Evolutionary conservation across 352 stramenopile species (phyloP).

Genomic region (Globisporangium spiculum): DNA sequence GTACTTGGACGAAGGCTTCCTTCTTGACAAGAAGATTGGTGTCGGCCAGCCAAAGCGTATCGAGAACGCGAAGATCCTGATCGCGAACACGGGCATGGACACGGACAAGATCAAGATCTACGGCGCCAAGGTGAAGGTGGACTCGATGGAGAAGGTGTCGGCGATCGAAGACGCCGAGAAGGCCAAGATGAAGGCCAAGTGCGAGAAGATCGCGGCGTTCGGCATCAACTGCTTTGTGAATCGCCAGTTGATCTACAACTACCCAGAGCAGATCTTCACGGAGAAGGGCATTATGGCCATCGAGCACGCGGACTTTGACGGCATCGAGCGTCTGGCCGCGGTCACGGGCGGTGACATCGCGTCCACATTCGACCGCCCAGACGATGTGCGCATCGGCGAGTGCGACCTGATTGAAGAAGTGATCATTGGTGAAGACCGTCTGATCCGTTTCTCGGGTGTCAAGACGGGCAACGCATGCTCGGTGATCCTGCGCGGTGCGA

Average conservation of each 20-base stretch:
- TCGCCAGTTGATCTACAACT: conserved; percentile 99
- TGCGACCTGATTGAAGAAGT: conserved; percentile 98
- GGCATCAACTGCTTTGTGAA: conserved; percentile 99
- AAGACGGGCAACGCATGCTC: conserved; percentile 95
- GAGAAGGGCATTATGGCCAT: conserved; percentile 98
- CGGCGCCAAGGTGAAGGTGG: conserved; percentile 95
- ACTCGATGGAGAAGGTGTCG: conserved; percentile 98
- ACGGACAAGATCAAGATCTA: conserved; percentile 99
- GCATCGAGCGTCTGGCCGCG: conserved; percentile 96
- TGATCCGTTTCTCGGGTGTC: conserved; percentile 97
- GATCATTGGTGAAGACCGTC: conserved; percentile 97
- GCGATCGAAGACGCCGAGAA: conserved; percentile 99
- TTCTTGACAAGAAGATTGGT: conserved; percentile 97
- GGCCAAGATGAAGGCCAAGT: conserved; percentile 98
- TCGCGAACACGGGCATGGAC: conserved; percentile 99
- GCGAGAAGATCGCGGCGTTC: conserved; percentile 97
- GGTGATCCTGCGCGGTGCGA: conserved; percentile 94
- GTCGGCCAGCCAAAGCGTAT: conserved; percentile 95
- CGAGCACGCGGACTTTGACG: conserved; percentile 99
- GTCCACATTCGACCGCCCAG: conserved; percentile 98
- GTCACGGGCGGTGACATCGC: conserved; percentile 95
- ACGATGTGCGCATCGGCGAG: conserved; percentile 95
- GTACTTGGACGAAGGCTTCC: conserved; percentile 98
- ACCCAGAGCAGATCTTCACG: conserved; percentile 98
- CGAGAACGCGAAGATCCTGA: conserved; percentile 98